These are phyloP conservation scores for Aquilaria sinensis DNA, from an alignment of 345 rosid species.

Conservation along the genomic window DNA sequence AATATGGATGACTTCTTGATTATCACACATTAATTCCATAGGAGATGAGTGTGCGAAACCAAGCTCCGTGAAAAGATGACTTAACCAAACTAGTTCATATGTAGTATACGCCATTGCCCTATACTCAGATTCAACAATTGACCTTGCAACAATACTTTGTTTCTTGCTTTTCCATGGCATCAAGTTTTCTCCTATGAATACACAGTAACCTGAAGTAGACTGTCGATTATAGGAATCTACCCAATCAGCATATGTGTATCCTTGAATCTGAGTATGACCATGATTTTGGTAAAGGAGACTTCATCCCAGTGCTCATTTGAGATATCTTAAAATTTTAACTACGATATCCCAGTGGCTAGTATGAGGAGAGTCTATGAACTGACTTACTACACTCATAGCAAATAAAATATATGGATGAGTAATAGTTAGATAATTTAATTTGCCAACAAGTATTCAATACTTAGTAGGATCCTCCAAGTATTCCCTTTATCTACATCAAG, in stretches of 20 bases:
- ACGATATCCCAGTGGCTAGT: too few species aligned
- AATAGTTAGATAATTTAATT: too few species aligned
- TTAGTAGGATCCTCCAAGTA: too few species aligned
- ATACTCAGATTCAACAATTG: neutral
- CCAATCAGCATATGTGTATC: conserved; percentile 1
- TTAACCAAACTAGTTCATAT: neutral
- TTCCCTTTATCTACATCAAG: too few species aligned
- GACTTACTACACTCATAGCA: too few species aligned
- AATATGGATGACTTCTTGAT: neutral
- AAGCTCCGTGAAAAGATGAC: neutral
- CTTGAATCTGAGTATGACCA: neutral
- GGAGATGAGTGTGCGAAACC: neutral
- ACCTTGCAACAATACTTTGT: neutral
- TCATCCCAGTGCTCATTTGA: too few species aligned
- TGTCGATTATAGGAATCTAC: neutral
- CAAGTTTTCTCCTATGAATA: neutral
- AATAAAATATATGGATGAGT: too few species aligned
- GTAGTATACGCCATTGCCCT: neutral
- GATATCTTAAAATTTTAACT: too few species aligned
- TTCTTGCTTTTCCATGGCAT: neutral
- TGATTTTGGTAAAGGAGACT: too few species aligned
- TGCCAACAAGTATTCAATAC: too few species aligned
- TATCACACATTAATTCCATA: neutral
- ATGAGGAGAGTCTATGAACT: too few species aligned
- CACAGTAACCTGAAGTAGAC: neutral